Base-by-base conservation (phyloP, 1,139 yeast genomes). In the Yamadazyma blattariae region DNA sequence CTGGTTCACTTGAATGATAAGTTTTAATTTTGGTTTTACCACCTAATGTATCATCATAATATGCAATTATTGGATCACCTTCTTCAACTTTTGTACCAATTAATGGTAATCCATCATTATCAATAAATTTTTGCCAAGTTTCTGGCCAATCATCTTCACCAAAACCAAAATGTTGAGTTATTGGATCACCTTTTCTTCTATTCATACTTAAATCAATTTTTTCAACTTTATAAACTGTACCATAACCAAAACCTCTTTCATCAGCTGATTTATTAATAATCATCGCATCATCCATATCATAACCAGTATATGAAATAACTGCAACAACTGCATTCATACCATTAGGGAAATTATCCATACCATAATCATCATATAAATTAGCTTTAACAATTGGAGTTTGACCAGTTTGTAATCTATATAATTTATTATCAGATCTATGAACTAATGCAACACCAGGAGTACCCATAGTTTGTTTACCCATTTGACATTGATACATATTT, bases 381-480 rank as follows among this genome's bases (percentile, higher is more conserved):
- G 98, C 96, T 54, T 92, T 85, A 30, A 92, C 98, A 56, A 92
- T 87, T 30, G 99, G 99, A 2, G 97, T 87, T 69, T 92, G 98
- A 35, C 98, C 98, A 29, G 88, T 76, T 64, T 92, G 98, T 49
- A 92, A 70, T 54, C 95, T 81, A 64, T 92, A 92, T 42, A 92
- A 68, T 61, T 90, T 94, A 67, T 94, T 94, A 61, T 92, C 99
- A 1, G 96, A 85, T 63, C 99, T 79, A 60, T 90, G 96, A 31
- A 72, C 79, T 39, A 92, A 70, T 0, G 96, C 97, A 39, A 92
- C 96, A 67, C 97, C 97, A 7, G 98, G 98, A 5, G 98, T 92
- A 66, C 99, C 99, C 98, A 92, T 92, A 17, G 99, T 92, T 72
- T 92, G 99, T 68, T 92, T 92, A 78, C 97, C 98, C 99, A 92